Evolutionary conservation across 2,329 filamentous ascomycete species (phyloP), one percentile per base, ranked within the genome.

Genomic region (Aphanoascus verrucosus): DNA sequence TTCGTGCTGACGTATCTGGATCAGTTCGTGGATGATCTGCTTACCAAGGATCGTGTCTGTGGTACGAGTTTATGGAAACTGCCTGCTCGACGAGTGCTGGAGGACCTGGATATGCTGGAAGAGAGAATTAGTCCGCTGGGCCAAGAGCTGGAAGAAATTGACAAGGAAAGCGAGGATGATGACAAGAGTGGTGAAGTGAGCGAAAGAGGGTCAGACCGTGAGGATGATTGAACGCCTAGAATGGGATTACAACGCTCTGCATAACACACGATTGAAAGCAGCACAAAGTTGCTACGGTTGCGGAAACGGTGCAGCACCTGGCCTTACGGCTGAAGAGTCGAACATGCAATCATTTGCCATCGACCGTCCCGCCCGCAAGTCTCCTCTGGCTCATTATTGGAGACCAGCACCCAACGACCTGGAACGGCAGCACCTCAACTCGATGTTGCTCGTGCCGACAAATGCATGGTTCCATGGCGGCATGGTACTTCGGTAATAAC

Each of bases 11-110:
- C 88, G 2, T 85, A 80, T 63, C 76, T 98, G 70, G 93, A 98
- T 69, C 84, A 91, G 62, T 97, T 98, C 67, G 82, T 97, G 53
- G 93, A 98, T 67, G 89, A 96, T 57, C 71, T 98, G 59, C 74
- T 98, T 58, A 85, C 81, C 0, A 94, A 94, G 70, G 88, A 94
- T 54, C 79, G 93, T 50, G 84, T 96, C 0, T 97, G 91, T 65
- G 91, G 84, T 37, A 97, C 93, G 2, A 94, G 84, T 64, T 66
- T 98, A 61, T 94, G 88, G 83, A 94, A 95, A 73, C 79, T 98
- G 77, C 87, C 90, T 2, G 82, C 82, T 56, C 77, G 93, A 61
- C 82, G 86, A 59, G 78, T 87, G 49, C 67, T 98, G 59, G 93
- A 98, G 72, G 93, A 98, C 67, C 65, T 94, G 67, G 93, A 94